Base-by-base conservation (phyloP, 371 early-diverging fungal genomes). In the Capillidium rhysosporum region DNA sequence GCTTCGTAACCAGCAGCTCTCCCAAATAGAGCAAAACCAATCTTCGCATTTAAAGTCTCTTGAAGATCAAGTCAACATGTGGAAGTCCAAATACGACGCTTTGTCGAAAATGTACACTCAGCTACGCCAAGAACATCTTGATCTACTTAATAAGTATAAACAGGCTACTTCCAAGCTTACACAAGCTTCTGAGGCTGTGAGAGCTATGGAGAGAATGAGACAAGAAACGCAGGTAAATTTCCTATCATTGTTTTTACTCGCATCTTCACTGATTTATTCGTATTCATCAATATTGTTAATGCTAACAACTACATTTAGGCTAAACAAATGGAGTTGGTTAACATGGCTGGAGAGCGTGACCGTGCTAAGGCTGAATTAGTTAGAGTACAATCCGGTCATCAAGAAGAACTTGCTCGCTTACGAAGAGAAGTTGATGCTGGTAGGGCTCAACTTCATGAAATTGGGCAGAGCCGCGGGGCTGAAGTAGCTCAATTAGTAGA, bases 51-150 rank as follows among this genome's bases (percentile, higher is more conserved):
- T 84, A 40, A 78, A 77, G 26, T 74, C 76, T 49, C 69, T 84
- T 43, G 86, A 87, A 69, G 80, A 76, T 65, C 70, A 80, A 62
- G 73, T 86, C 24, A 76, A 79, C 55, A 78, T 83, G 65, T 88
- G 86, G 84, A 89, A 85, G 70, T 79, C 80, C 59, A 92, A 89
- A 64, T 89, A 89, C 58, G 90, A 89, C 59, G 83, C 85, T 9
- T 65, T 92, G 9, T 88, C 92, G n/a, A 89, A 88, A 59, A 68
- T 94, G 28, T 97, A 97, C 62, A 85, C 92, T 14, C 89, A 92
- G 62, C 70, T 97, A 44, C 80, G 97, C 52, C 90, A 92, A 63
- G 94, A 93, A 57, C 94, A 97, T 65, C 70, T 97, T 56, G 95
- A 91, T 34, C 67, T 95, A 34, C 66, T 95, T 59, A 77, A 75